Evolutionary conservation across 768 basidiomycete genomes (phyloP).

Genomic region (Tricholoma sp.): DNA sequence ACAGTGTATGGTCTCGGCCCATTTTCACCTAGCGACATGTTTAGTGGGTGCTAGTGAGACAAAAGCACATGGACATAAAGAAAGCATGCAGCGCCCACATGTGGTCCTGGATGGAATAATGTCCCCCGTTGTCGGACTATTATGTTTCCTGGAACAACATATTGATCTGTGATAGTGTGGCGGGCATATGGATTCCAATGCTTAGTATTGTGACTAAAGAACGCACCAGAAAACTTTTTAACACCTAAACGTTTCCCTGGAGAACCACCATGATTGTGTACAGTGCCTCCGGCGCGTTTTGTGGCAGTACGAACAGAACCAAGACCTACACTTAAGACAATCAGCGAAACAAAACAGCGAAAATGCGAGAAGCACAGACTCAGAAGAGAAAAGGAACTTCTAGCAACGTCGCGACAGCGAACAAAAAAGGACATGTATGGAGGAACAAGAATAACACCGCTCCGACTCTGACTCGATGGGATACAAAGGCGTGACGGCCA

Average conservation of each 20-base stretch:
- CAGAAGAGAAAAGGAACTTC: constrained; percentile 48
- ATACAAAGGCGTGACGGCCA: constrained; percentile 26
- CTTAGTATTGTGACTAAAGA: background rate
- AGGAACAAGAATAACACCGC: background rate
- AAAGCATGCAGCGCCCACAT: constrained; percentile 47
- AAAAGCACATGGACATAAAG: background rate
- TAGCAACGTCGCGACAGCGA: constrained; percentile 31
- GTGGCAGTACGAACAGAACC: constrained; percentile 89
- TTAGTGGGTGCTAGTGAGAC: constrained; percentile 3
- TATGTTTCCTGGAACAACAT: constrained; percentile 92
- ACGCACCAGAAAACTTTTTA: constrained; percentile 91
- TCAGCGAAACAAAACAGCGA: background rate
- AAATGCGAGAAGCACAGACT: constrained; percentile 19
- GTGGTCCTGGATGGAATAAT: constrained; percentile 89
- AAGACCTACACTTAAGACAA: constrained; percentile 23
- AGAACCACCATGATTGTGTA: constrained; percentile 89
- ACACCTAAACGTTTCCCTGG: constrained; percentile 91
- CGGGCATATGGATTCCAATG: background rate
- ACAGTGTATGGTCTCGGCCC: constrained; percentile 94
- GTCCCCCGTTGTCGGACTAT: constrained; percentile 94
- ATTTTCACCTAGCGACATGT: constrained; percentile 63
- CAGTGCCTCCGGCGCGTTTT: constrained; percentile 92
- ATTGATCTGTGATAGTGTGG: constrained; percentile 57
- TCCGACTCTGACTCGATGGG: constrained; percentile 3
- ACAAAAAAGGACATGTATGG: constrained; percentile 43